A percentile compares a stretch with the other conserved stretches of the same genome.
phyloP scores from a whole-genome alignment of 768 basidiomycete genomes.

The Pholiota conissans region DNA sequence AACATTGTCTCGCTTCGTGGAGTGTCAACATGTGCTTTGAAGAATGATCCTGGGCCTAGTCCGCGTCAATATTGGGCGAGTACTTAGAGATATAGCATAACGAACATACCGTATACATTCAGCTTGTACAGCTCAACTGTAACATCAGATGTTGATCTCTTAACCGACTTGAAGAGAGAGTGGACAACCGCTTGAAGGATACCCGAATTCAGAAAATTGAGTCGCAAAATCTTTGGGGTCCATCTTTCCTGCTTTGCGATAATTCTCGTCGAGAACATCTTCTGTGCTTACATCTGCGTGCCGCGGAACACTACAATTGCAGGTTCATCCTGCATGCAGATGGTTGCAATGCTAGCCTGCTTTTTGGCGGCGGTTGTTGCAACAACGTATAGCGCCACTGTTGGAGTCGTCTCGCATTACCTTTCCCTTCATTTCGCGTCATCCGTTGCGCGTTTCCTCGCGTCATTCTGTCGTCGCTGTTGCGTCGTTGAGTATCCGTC shows the following conservation, averaged over 20 bases:
- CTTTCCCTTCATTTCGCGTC: no score
- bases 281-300: no score
- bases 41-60: conserved; percentile 41
- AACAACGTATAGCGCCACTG: no score
- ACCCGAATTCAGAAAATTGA: neutral
- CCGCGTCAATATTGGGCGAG: neutral
- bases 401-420: no score
- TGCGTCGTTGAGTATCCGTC: no score
- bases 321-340: neutral
- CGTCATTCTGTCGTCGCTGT: no score
- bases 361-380: no score
- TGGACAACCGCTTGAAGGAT: neutral
- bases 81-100: neutral
- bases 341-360: no score
- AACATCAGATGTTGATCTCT: neutral
- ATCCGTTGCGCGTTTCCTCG: no score
- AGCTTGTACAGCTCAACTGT: neutral
- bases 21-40: conserved; percentile 48
- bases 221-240: neutral
- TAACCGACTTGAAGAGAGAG: neutral
- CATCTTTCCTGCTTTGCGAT: neutral
- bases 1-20: conserved; percentile 43
- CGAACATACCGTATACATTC: neutral
- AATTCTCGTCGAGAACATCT: neutral
- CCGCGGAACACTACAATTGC: no score